phyloP scores from a whole-genome alignment of 139 green algal genomes.

The Penium margaritaceum region DNA sequence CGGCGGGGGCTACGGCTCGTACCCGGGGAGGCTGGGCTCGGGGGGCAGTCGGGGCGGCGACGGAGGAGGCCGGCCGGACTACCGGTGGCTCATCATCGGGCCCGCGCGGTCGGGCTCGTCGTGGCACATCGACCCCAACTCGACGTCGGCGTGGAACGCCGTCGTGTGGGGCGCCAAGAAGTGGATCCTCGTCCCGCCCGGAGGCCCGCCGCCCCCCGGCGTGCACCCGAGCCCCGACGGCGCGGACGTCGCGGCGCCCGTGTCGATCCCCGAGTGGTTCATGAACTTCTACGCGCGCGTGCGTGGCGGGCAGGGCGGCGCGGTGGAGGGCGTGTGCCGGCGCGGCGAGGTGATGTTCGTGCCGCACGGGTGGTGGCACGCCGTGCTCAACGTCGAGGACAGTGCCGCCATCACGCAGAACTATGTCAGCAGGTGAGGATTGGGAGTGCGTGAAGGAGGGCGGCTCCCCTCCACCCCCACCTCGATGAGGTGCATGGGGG shows the following conservation, averaged over 20 bases:
- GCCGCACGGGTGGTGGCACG: slow-evolving; percentile 56
- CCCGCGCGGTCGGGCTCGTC: slow-evolving; percentile 40
- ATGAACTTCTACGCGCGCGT: slow-evolving; percentile 53
- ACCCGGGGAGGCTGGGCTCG: too few species aligned
- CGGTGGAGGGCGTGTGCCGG: slow-evolving; percentile 43
- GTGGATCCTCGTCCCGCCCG: slow-evolving; percentile 83
- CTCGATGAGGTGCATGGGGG: too few species aligned
- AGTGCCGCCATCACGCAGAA: slow-evolving; percentile 52
- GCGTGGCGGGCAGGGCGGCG: slow-evolving; percentile 6
- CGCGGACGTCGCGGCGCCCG: slow-evolving; percentile 73
- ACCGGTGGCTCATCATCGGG: slow-evolving; percentile 90
- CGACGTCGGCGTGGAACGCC: slow-evolving; percentile 88
- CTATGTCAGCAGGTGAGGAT: slow-evolving; percentile 41
- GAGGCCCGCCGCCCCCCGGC: slow-evolving; percentile 69
- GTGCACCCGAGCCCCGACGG: slow-evolving; percentile 79
- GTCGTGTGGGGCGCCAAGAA: slow-evolving; percentile 80
- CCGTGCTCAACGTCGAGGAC: slow-evolving; percentile 52
- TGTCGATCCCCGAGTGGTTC: slow-evolving; percentile 86
- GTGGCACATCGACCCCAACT: slow-evolving; percentile 74
- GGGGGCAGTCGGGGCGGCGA: too few species aligned
- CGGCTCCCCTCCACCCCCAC: too few species aligned
- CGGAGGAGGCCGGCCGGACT: slow-evolving; percentile 64
- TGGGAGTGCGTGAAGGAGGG: too few species aligned
- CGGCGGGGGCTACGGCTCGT: too few species aligned
- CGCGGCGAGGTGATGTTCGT: slow-evolving; percentile 56